Evolutionary conservation across 228 moss, liverwort and hornwort genomes (phyloP), one percentile per base, ranked within the genome.

Genomic region (Sphagnum magellanicum): DNA sequence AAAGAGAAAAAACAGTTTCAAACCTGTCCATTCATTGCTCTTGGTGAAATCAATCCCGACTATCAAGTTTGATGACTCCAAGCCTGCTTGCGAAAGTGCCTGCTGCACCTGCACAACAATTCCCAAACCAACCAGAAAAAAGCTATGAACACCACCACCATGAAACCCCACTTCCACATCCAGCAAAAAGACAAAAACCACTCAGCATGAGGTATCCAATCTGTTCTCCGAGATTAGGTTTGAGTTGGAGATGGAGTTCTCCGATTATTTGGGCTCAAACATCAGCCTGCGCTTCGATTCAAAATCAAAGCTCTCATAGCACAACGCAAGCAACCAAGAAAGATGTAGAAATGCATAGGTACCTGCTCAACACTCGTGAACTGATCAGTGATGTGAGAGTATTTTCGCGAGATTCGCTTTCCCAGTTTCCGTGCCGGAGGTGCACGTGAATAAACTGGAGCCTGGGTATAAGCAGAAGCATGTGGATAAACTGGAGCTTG

Each of bases 11-110:
- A 32, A 32, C 32, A 3, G 32, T 32, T 32, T 32, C 48, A 64
- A 52, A 81, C 84, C 84, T 52, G 93, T 93, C 97, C 97, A 93
- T 68, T 97, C 93, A 47, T 97, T 97, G 70, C 97, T 97, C 74
- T 93, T 93, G 17, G 97, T 97, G 68, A 91, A 91, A 68, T 97
- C 97, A 63, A 97, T 87, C 4, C 97, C 97, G 0, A 97, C 84
- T 6, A 97, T 90, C 2, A 97, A 86, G 59, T 97, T 97, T 2
- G 97, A 97, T 9, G 93, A 93, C 61, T 97, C 93, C 5, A 97
- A 68, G 58, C 97, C 97, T 4, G 97, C 88, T 49, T 79, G 74
- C 0, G 79, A 53, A 1, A 97, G 67, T 5, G 97, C 91, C 63
- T 69, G 68, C 71, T 88, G 90, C 57, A 97, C 96, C 75, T 96